Percentiles rank a stretch among this genome's conserved stretches.
Conservation (phyloP, 495 filamentous ascomycete species). For the Corynascus novoguineensis region DNA sequence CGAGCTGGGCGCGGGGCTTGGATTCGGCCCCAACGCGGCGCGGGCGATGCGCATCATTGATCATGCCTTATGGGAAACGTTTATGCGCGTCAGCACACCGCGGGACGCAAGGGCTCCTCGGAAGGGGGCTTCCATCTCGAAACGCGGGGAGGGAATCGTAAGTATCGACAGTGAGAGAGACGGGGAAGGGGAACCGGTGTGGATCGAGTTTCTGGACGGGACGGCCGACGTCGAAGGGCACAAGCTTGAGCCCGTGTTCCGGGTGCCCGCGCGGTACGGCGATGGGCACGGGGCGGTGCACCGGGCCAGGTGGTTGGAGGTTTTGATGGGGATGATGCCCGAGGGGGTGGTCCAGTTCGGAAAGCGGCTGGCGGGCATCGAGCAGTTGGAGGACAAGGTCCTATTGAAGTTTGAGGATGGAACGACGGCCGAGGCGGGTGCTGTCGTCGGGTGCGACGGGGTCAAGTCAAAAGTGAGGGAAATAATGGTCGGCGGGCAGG, state of each 20-base stretch:
- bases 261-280: constrained; percentile 16
- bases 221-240: constrained; percentile 1
- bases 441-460: constrained; percentile 55
- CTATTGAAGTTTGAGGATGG: constrained; percentile 53
- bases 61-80: constrained; percentile 1
- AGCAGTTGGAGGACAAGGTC: constrained; percentile 33
- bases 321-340: constrained; percentile 52
- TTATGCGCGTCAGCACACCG: constrained; percentile 15
- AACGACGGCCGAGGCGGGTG: constrained; percentile 45
- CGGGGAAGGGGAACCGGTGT: constrained; percentile 5
- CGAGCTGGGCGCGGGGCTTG: constrained; percentile 59
- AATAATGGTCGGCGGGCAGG: constrained; percentile 34
- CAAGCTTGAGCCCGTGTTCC: constrained; percentile 19
- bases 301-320: constrained; percentile 55
- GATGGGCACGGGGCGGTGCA: constrained; percentile 40
- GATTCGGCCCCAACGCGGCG: constrained; percentile 54
- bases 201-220: constrained; percentile 23
- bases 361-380: constrained; percentile 35
- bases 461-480: constrained; percentile 50
- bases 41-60: constrained; percentile 45
- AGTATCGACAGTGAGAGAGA: too few relatives aligned
- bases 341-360: constrained; percentile 40
- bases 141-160: too few relatives aligned
- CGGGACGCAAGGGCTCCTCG: not conserved
- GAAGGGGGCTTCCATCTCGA: too few relatives aligned